Base-by-base conservation (phyloP, 2,329 filamentous ascomycete species). In the Aspergillus hiratsukae region DNA sequence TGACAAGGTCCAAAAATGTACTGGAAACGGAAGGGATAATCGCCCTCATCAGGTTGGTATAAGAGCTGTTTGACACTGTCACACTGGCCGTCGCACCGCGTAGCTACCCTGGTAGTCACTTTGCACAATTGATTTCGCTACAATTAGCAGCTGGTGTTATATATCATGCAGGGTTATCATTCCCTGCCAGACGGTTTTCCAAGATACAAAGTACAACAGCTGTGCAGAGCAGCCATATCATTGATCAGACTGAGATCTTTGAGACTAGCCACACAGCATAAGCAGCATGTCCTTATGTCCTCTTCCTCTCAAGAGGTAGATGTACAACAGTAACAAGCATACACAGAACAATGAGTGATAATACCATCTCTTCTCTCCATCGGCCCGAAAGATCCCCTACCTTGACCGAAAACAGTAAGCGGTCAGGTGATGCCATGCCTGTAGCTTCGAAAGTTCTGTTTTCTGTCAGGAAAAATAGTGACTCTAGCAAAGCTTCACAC, bases 371-470 rank as follows among this genome's bases (percentile, higher is more conserved):
- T 23, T 19, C 43, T 23, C 14, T 46, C 43, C 43, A 46, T 27
- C 43, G 43, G 43, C 10, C 43, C 43, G 43, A 23, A 41, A 7
- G 5, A 37, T 46, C 14, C 43, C 43, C 43, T 8, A 17, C 11
- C 11, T 3, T 23, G 3, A 23, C 43, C 43, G 10, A 27, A 23
- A 14, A 46, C 11, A 7, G 49, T 37, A 40, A 40, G 49, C 49
- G 49, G 59, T 62, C 61, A 62, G 61, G 57, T 63, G 57, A 63
- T 53, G 41, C 46, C 23, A 51, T 40, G 51, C 48, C 54, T 49
- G 52, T 37, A 53, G 55, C 57, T 52, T 27, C 51, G 48, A 61
- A 61, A 57, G 52, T 60, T 59, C 58, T 59, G 55, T 57, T 64
- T 62, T 59, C 53, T 29, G 23, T 17, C 31, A 5, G 5, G 5